phyloP scores from a whole-genome alignment of 257 asterid species.

The Lithospermum erythrorhizon region DNA sequence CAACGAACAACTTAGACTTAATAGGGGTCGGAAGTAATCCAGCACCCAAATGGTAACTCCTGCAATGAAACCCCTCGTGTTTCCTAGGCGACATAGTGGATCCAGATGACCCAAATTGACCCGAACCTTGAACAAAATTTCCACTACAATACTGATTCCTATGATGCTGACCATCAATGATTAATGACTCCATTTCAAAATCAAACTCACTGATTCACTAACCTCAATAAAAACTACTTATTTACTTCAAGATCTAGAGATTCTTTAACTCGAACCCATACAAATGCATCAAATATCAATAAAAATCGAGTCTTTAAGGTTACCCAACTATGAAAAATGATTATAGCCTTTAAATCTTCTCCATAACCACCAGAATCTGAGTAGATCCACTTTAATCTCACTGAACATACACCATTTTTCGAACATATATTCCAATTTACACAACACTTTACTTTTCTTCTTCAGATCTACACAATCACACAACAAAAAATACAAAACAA shows the following conservation, averaged over 20 bases:
- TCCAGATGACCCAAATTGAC: conserved; percentile 27
- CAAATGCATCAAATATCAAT: not conserved
- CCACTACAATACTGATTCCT: conserved; percentile 42
- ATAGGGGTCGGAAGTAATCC: conserved; percentile 53
- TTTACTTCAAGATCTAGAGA: conserved; percentile 13
- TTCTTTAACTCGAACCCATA: not conserved
- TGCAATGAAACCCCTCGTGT: conserved; percentile 43
- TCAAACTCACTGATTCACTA: not conserved
- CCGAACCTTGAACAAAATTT: conserved; percentile 17
- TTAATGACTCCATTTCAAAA: conserved; percentile 56
- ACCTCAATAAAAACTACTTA: conserved; percentile 9
- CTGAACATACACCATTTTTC: conserved; percentile 21
- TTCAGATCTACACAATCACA: conserved; percentile 57
- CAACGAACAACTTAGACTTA: conserved; percentile 22
- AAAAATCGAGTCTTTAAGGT: not conserved
- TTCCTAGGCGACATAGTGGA: conserved; percentile 26
- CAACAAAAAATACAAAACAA: conserved; percentile 3
- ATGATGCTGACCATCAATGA: conserved; percentile 44
- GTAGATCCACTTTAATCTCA: conserved; percentile 34
- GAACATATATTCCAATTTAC: conserved; percentile 30
- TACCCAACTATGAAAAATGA: conserved; percentile 7
- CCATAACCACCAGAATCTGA: conserved; percentile 68
- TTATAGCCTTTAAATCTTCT: conserved; percentile 40
- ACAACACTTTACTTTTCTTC: conserved; percentile 17
- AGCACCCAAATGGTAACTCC: conserved; percentile 45